Evolutionary conservation across 768 basidiomycete genomes (phyloP).

Genomic region (Phlegmacium glaucopus): DNA sequence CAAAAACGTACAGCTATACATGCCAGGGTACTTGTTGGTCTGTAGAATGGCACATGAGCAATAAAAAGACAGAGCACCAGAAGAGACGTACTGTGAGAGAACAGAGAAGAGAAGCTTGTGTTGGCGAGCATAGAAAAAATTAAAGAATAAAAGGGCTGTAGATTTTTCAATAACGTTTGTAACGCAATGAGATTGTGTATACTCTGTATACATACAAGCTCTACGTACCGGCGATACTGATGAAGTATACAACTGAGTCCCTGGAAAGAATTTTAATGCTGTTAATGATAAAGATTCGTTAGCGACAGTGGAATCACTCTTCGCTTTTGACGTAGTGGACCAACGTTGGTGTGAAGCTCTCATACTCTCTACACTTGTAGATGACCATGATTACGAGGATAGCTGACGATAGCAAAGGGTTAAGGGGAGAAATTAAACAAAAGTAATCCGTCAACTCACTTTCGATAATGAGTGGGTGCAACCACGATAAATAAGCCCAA

Average conservation of each 20-base stretch:
- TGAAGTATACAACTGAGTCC: slow-evolving; percentile 22
- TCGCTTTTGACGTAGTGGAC: too few relatives aligned
- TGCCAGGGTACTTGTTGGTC: not conserved
- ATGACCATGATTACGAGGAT: slow-evolving; percentile 16
- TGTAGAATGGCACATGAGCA: not conserved
- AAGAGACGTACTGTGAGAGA: slow-evolving; percentile 16
- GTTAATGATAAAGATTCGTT: not conserved
- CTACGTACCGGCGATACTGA: slow-evolving; percentile 18
- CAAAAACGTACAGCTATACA: not conserved
- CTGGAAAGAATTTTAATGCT: slow-evolving; percentile 14
- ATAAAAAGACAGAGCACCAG: not conserved
- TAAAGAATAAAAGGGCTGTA: not conserved
- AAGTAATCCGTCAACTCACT: not conserved
- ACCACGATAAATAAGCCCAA: not conserved
- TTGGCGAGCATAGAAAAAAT: slow-evolving; percentile 5
- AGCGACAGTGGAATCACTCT: too few relatives aligned
- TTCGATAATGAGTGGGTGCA: not conserved
- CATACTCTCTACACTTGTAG: slow-evolving; percentile 11
- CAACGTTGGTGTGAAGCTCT: slow-evolving; percentile 12
- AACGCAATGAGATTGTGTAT: not conserved
- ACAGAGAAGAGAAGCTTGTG: slow-evolving; percentile 17
- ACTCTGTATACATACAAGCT: too few relatives aligned
- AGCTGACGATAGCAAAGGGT: slow-evolving; percentile 15
- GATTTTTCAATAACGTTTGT: not conserved
- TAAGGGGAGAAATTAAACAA: slow-evolving; percentile 11